A percentile compares a stretch with the other conserved stretches of the same genome.
phyloP scores from a whole-genome alignment of 345 rosid species.

The Hibiscus tridactylites region DNA sequence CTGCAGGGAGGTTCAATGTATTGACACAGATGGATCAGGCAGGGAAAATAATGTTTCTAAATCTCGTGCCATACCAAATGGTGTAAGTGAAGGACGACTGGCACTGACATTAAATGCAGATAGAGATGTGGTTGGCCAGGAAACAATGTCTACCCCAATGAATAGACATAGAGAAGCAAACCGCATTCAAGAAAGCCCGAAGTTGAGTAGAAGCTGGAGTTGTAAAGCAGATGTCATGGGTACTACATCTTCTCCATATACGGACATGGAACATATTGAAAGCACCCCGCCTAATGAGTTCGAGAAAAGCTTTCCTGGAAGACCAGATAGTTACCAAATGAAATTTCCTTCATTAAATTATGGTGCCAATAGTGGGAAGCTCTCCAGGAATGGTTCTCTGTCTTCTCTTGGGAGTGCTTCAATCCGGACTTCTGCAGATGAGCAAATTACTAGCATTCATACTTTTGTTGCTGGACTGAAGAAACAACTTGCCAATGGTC shows the following conservation, averaged over 20 bases:
- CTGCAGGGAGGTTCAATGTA: constrained; percentile 86
- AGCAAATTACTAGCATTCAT: constrained; percentile 64
- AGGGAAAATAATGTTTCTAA: constrained; percentile 20
- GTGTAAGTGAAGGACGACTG: constrained; percentile 25
- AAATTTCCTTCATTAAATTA: constrained; percentile 35
- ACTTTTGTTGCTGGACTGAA: constrained; percentile 77
- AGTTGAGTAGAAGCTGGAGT: constrained; percentile 51
- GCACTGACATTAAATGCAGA: constrained; percentile 23
- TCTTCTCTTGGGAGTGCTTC: constrained; percentile 76
- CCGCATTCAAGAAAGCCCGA: constrained; percentile 31
- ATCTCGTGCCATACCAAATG: constrained; percentile 23
- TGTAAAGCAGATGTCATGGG: constrained; percentile 34
- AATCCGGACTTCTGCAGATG: constrained; percentile 45
- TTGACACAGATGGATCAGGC: constrained; percentile 52
- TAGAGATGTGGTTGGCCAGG: constrained; percentile 20
- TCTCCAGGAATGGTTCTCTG: constrained; percentile 62
- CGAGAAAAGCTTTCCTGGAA: constrained; percentile 52
- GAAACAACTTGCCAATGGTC: constrained; percentile 35
- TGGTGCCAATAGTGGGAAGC: constrained; percentile 17
- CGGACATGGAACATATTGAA: constrained; percentile 22
- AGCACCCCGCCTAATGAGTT: constrained; percentile 61
- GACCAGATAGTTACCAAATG: constrained; percentile 46
- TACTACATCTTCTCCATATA: constrained; percentile 25
- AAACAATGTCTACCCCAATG: constrained; percentile 16
- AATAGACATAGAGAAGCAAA: constrained; percentile 31